Evolutionary conservation across 2,329 filamentous ascomycete species (phyloP), one percentile per base, ranked within the genome.

Genomic region (Sordariomycetes sp.): DNA sequence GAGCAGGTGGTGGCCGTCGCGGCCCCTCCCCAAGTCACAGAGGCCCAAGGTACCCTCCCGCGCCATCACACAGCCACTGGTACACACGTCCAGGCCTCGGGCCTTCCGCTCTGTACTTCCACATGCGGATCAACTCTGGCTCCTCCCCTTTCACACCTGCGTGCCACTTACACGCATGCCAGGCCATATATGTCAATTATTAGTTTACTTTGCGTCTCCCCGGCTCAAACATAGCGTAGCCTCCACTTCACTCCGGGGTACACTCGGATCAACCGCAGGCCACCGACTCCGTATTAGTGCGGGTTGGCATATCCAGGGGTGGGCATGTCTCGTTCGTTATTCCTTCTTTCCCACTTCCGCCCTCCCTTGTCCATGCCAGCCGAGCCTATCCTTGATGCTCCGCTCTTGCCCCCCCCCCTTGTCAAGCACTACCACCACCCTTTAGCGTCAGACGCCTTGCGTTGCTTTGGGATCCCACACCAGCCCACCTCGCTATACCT

Each of bases 161-260:
- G 18, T n/a, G n/a, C 40, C 40, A 46, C 40, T 46, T 46, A 46
- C 40, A 54, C 52, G 34, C 52, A 54, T 56, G 37, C 54, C 54
- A 48, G 48, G 48, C 54, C 37, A 28, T 48, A 40, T 43, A 40
- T 56, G 54, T 50, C 54, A 56, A 56, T 48, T 56, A 56, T 56
- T 56, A 43, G 18, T 46, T 48, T 7, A 46, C 40, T 50, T 34
- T 22, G 40, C 37, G 24, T 34, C 54, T 22, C 22, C 40, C 54
- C 24, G 54, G 54, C 54, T 56, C 54, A 56, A 56, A 56, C 54
- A 43, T 56, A 56, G 28, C 54, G 20, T 56, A 37, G 54, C 54
- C 37, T 37, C 35, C 40, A 32, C 22, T 46, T 14, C 40, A 56
- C 40, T n/a, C 24, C n/a, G 34, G 28, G 52, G 28, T 3, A 34